Percentiles rank a stretch among this genome's conserved stretches.
Conservation (phyloP, 2,329 filamentous ascomycete species). For the Colletotrichum navitas region DNA sequence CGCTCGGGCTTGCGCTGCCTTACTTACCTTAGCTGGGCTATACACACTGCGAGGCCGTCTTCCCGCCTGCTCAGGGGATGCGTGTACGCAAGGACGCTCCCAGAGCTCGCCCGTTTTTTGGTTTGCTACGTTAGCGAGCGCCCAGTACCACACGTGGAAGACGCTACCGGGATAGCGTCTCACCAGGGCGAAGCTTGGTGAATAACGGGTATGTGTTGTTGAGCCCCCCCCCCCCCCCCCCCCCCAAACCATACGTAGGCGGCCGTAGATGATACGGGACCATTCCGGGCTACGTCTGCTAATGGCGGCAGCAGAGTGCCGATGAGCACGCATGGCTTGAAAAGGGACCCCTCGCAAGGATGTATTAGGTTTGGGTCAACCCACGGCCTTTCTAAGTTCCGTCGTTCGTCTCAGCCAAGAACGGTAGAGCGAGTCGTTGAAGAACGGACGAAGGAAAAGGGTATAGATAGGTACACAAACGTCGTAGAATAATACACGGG, state of each 20-base stretch:
- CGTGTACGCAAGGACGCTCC: constrained; percentile 20
- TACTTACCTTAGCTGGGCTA: constrained; percentile 7
- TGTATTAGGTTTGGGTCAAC: not conserved
- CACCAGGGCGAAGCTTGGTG: constrained; percentile 29
- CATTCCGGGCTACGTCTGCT: not conserved
- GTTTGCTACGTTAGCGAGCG: constrained; percentile 36
- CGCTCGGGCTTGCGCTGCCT: not conserved
- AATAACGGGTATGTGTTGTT: constrained; percentile 19
- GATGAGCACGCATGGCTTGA: not conserved
- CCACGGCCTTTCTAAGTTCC: not conserved
- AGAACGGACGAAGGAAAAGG: not conserved
- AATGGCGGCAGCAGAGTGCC: constrained; percentile 5
- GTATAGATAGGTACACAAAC: not conserved
- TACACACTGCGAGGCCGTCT: constrained; percentile 20
- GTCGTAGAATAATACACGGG: constrained; percentile 17
- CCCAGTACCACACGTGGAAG: constrained; percentile 35
- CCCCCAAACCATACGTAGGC: not conserved
- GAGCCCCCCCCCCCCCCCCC: not conserved
- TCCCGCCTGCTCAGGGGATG: constrained; percentile 6
- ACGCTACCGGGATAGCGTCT: constrained; percentile 30
- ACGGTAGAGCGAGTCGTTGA: not conserved
- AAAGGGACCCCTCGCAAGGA: not conserved
- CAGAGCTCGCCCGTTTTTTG: constrained; percentile 24
- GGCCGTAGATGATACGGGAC: constrained; percentile 1
- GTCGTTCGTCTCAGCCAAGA: not conserved